phyloP scores from a whole-genome alignment of 2,329 filamentous ascomycete species.

The Capronia epimyces region DNA sequence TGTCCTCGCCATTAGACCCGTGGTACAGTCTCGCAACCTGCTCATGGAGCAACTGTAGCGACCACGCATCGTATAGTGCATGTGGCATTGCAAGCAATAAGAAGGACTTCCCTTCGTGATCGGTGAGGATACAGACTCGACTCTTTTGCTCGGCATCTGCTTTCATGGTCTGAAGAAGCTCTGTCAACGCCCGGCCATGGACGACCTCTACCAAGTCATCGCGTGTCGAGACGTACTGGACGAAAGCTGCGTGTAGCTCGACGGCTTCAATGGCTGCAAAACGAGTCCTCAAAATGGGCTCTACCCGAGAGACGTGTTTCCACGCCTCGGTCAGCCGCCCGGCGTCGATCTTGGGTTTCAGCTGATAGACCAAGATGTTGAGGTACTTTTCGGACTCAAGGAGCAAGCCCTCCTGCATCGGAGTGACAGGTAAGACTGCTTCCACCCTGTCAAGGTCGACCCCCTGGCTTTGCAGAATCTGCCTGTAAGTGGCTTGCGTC shows the following conservation, averaged over 20 bases:
- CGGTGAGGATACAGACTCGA: slow-evolving; percentile 36
- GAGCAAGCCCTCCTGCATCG: slow-evolving; percentile 71
- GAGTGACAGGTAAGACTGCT: slow-evolving; percentile 65
- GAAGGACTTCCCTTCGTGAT: slow-evolving; percentile 35
- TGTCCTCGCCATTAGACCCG: background rate
- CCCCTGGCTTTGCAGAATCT: slow-evolving; percentile 36
- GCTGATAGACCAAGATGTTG: slow-evolving; percentile 70
- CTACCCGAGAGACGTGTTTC: slow-evolving; percentile 51
- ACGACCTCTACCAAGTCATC: slow-evolving; percentile 1
- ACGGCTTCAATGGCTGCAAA: slow-evolving; percentile 55
- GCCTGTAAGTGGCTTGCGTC: slow-evolving; percentile 34
- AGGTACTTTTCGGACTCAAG: slow-evolving; percentile 74
- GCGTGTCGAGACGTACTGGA: slow-evolving; percentile 15
- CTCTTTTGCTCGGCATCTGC: slow-evolving; percentile 22
- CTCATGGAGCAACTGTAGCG: slow-evolving; percentile 65
- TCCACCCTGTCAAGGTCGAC: slow-evolving; percentile 46
- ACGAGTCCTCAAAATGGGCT: slow-evolving; percentile 68
- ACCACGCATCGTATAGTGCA: slow-evolving; percentile 86
- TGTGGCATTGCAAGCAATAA: slow-evolving; percentile 71
- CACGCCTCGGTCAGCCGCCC: slow-evolving; percentile 57
- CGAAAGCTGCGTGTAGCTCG: slow-evolving; percentile 3
- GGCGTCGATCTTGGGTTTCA: slow-evolving; percentile 53
- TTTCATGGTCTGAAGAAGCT: slow-evolving; percentile 8
- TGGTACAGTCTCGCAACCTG: slow-evolving; percentile 39
- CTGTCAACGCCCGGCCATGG: slow-evolving; percentile 3